These are phyloP conservation scores for Perkinsus chesapeaki DNA, from an alignment of 169 alveolate genomes.

Conservation along the genomic window DNA sequence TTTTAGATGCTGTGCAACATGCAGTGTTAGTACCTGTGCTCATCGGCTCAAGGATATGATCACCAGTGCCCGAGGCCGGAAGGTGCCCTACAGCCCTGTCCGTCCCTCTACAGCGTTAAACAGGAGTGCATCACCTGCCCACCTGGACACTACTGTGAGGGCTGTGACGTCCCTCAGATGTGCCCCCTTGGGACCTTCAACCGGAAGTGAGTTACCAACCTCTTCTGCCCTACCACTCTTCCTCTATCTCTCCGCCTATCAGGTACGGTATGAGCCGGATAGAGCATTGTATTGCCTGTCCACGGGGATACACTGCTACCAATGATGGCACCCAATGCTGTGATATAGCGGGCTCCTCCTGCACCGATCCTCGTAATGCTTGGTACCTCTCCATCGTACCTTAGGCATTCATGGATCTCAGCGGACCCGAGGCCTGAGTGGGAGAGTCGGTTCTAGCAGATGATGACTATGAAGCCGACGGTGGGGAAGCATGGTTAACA, in stretches of 20 bases:
- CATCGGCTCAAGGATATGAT: neutral
- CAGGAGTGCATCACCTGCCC: neutral
- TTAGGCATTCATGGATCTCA: neutral
- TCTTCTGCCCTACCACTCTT: neutral
- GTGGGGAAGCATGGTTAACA: neutral
- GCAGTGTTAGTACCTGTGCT: neutral
- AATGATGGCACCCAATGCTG: neutral
- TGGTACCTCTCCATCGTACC: neutral
- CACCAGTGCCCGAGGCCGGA: neutral
- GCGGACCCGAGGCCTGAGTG: neutral
- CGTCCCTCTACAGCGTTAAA: no score
- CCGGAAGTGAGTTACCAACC: neutral
- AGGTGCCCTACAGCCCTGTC: neutral
- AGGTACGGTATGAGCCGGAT: neutral
- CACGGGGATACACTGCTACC: neutral
- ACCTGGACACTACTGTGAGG: neutral
- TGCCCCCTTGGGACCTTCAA: neutral
- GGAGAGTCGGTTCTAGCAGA: neutral
- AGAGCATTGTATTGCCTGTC: neutral
- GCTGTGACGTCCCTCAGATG: neutral
- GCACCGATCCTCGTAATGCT: neutral
- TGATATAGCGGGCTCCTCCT: neutral
- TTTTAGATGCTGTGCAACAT: neutral
- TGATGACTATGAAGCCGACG: neutral
- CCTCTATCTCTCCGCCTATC: neutral